Evolutionary conservation across 2,329 filamentous ascomycete species (phyloP), one percentile per base, ranked within the genome.

Genomic region (Zopfia rhizophila): DNA sequence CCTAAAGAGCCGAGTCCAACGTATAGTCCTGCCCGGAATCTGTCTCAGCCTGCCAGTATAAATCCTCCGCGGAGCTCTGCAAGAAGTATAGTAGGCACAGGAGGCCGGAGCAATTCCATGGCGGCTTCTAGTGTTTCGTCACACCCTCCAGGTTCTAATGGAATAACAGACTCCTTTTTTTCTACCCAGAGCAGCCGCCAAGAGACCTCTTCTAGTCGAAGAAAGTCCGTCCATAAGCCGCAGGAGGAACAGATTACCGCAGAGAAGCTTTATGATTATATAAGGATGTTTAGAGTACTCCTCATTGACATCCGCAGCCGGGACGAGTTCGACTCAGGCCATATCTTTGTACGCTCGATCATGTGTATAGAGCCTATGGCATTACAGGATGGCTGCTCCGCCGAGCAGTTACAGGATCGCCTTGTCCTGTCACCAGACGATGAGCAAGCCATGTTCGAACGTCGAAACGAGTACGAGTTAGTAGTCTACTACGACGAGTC

Each of bases 321-420:
- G 18, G 84, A 89, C 40, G 83, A 89, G 7, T 99, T 90, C 65
- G 91, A 97, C 58, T 81, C 87, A 35, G 94, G 94, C 0, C 94
- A 99, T 66, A 91, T 99, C 53, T 88, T 89, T 76, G 86, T 89
- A 5, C 86, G 86, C 44, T 87, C 84, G 5, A 89, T 91, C 27
- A 90, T 99, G 31, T 99, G 94, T 69, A 83, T 99, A 49, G 94
- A 99, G 62, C 91, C 92, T 17, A 82, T 95, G 31, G 82, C 87
- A 7, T 70, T 91, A 35, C 83, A 89, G 42, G 82, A 87, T 31
- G 86, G 83, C 22, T 79, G 84, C 58, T 87, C 84, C 12, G 84
- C 82, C 1, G 83, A 86, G 51, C 78, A 87, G 53, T 73, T 87
- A 3, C 77, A 81, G 13, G 88, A 91, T 48, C 85, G 85, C 49